Evolutionary conservation across 768 basidiomycete species (phyloP), one percentile per base, ranked within the genome.

Genomic region (Tulasnella sp.): DNA sequence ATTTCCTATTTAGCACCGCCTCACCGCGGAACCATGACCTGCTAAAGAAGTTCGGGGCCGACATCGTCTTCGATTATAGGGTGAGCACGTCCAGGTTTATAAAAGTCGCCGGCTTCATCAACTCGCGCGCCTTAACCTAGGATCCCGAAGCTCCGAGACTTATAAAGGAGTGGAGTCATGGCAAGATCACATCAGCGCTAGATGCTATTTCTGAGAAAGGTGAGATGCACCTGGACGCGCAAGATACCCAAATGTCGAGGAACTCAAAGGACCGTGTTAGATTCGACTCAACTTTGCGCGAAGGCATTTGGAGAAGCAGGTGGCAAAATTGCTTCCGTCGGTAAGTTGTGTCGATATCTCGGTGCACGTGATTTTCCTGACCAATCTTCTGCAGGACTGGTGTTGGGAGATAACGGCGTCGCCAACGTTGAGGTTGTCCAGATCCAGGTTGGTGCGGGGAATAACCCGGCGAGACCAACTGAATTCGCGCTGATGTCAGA

Each of bases 21-120:
- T 78, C 77, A 1, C 68, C 72, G 19, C 64, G 65, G 32, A 75
- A 77, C 62, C 68, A 70, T 48, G 69, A 67, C 0, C 65, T 74
- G 11, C 63, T 78, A 23, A 70, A 70, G 45, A 62, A 66, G 1
- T 64, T 76, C 10, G 78, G 79, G 4, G 79, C 78, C 1, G 70
- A 73, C 32, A 72, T 69, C 4, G 72, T 75, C 5, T 73, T 76
- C 58, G 75, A 77, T 63, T 67, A 73, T 62, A 68, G 64, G 34
- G 63, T 55, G 21, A 23, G 53, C 34, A 7, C 34, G 4, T 13
- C 24, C 32, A 4, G 50, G 11, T 51, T 7, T n/a, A 26, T 3
- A 3, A 26, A 26, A 51, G 27, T 15, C 50, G 26, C 11, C 19
- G 0, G 27, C 53, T n/a, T n/a, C 8, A 55, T 30, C 53, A 13